phyloP scores from a whole-genome alignment of 2,329 filamentous ascomycete genomes.

The Sporothrix inflata region DNA sequence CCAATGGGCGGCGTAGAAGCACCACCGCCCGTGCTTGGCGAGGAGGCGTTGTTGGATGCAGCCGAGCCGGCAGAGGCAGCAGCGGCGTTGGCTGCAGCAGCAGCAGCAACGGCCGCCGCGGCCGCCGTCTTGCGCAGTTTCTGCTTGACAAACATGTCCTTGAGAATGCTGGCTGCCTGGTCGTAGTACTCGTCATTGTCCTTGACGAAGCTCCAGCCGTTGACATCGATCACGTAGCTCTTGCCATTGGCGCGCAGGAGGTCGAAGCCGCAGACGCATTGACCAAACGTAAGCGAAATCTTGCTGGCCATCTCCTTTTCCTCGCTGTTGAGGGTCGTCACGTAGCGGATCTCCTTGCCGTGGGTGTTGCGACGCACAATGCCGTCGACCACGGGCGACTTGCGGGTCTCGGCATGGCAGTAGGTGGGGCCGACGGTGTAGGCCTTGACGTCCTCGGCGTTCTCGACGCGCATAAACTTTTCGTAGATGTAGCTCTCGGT shows the following conservation, averaged over 20 bases:
- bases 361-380: constrained; percentile 95
- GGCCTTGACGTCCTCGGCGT: constrained; percentile 96
- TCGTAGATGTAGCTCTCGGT: constrained; percentile 92
- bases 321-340: constrained; percentile 78
- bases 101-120: constrained; percentile 30
- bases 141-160: constrained; percentile 84
- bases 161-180: constrained; percentile 81
- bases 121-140: constrained; percentile 56
- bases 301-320: constrained; percentile 86
- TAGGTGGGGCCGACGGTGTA: constrained; percentile 94
- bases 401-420: constrained; percentile 95
- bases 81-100: constrained; percentile 39
- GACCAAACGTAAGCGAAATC: constrained; percentile 89
- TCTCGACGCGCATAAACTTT: constrained; percentile 94
- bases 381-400: constrained; percentile 95
- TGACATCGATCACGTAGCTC: constrained; percentile 98
- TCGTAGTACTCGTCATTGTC: constrained; percentile 99
- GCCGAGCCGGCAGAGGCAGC: constrained; percentile 34
- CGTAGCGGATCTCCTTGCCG: constrained; percentile 94
- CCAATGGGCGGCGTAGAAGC: constrained; percentile 38
- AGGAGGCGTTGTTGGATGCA: background rate
- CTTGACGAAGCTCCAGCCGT: constrained; percentile 99
- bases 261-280: constrained; percentile 95
- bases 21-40: constrained; percentile 24
- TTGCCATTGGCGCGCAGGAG: constrained; percentile 83